Evolutionary conservation across 768 basidiomycete genomes (phyloP).

Genomic region (Pleurotus pulmonarius): DNA sequence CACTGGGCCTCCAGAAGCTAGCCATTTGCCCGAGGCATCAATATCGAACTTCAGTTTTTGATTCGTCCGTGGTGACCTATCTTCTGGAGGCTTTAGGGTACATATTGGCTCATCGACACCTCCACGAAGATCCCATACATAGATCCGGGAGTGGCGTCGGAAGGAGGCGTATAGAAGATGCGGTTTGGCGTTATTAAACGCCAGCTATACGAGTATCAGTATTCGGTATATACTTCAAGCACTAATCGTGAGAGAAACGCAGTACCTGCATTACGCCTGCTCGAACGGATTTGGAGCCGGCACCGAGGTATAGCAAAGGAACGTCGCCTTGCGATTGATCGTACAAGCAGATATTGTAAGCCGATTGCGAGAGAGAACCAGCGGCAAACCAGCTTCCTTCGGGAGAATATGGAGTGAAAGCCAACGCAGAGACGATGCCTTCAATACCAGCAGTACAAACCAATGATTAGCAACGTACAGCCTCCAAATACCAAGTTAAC

Average conservation of each 20-base stretch:
- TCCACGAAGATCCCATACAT: constrained; percentile 77
- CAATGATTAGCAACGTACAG: background rate
- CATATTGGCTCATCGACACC: constrained; percentile 41
- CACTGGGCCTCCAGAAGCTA: constrained; percentile 70
- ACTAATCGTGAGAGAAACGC: background rate
- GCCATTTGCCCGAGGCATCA: constrained; percentile 59
- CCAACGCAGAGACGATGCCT: constrained; percentile 86
- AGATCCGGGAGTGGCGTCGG: constrained; percentile 58
- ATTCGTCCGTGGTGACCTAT: constrained; percentile 42
- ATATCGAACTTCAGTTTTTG: constrained; percentile 80
- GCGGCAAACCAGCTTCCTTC: constrained; percentile 73
- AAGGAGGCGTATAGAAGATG: constrained; percentile 79
- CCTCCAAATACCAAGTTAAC: background rate
- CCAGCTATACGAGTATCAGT: constrained; percentile 40
- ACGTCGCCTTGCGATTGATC: constrained; percentile 51
- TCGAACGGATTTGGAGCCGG: constrained; percentile 30
- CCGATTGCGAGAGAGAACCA: constrained; percentile 60
- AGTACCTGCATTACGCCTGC: constrained; percentile 55
- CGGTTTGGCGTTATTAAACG: constrained; percentile 72
- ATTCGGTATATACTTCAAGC: constrained; percentile 5
- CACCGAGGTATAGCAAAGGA: constrained; percentile 62
- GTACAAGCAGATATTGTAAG: constrained; percentile 63
- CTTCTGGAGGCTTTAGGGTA: constrained; percentile 25
- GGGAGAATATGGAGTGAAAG: constrained; percentile 54
- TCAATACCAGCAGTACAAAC: background rate